A percentile compares a stretch with the other conserved stretches of the same genome.
These are phyloP conservation scores for Fusarium sp. DNA, from an alignment of 2,329 filamentous ascomycete species.

Conservation along the genomic window DNA sequence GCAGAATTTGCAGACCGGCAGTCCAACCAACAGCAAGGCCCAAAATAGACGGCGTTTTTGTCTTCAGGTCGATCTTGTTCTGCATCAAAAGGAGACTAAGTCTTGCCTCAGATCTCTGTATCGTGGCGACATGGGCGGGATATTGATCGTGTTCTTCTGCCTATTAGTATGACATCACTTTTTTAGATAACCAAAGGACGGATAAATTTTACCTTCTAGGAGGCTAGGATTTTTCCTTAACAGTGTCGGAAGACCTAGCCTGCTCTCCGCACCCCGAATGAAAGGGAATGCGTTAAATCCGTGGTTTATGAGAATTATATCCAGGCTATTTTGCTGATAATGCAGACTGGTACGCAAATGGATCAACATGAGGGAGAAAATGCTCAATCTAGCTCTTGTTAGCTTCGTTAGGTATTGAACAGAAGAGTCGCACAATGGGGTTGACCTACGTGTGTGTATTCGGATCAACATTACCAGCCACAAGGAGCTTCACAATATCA, in stretches of 20 bases:
- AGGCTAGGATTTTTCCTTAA: not conserved
- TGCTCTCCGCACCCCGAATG: no score
- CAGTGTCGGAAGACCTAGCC: no score
- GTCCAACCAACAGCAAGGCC: slow-evolving; percentile 3
- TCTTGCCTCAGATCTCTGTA: not conserved
- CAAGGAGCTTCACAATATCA: not conserved
- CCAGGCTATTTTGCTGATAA: no score
- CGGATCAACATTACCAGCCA: not conserved
- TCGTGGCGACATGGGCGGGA: not conserved
- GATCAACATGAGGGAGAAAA: no score
- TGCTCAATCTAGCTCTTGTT: not conserved
- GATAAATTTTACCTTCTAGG: not conserved
- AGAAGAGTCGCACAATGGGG: not conserved
- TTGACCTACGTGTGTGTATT: not conserved
- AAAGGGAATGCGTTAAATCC: no score
- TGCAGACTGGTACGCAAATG: no score
- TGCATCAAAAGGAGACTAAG: not conserved
- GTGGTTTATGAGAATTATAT: no score
- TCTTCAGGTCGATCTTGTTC: not conserved
- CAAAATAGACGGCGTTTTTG: not conserved
- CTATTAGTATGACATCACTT: not conserved
- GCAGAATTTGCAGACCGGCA: not conserved
- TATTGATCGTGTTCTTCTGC: not conserved
- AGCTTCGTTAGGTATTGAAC: not conserved
- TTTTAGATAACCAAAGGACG: not conserved